Conservation (phyloP, 2,329 filamentous ascomycete genomes). For the Colletotrichum cereale region DNA sequence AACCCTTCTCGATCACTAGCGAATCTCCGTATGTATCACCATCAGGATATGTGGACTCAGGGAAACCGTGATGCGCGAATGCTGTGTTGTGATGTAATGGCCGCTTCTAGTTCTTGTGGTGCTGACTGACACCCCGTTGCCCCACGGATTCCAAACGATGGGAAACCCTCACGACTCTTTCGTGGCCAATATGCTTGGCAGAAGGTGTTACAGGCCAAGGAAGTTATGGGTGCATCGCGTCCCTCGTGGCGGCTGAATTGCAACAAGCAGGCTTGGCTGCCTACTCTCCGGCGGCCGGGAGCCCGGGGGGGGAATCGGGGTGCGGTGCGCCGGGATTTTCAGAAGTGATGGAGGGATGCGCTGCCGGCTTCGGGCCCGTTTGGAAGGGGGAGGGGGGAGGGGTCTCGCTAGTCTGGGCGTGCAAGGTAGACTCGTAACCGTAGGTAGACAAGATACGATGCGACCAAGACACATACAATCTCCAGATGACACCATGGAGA, state of each 20-base stretch:
- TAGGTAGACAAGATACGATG: not conserved
- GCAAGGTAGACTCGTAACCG: too few species aligned
- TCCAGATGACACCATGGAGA: not conserved
- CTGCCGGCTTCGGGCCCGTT: not conserved
- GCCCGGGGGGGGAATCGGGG: not conserved
- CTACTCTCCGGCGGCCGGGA: not conserved
- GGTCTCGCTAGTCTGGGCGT: not conserved
- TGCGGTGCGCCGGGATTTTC: not conserved
- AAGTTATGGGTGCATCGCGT: not conserved
- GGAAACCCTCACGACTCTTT: not conserved
- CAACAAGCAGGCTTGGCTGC: not conserved
- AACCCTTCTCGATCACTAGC: not conserved
- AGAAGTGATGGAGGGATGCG: not conserved
- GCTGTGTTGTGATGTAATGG: slow-evolving; percentile 7
- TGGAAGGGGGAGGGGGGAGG: too few species aligned
- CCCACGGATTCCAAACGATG: not conserved
- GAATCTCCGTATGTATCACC: not conserved
- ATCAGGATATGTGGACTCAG: not conserved
- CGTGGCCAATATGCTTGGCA: not conserved
- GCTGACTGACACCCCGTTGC: slow-evolving; percentile 15
- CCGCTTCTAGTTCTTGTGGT: not conserved
- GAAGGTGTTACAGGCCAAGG: not conserved
- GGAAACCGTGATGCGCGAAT: not conserved
- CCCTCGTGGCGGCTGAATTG: not conserved
- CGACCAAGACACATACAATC: not conserved